Evolutionary conservation across 352 stramenopile genomes (phyloP).

Genomic region (Phytophthora quininea): DNA sequence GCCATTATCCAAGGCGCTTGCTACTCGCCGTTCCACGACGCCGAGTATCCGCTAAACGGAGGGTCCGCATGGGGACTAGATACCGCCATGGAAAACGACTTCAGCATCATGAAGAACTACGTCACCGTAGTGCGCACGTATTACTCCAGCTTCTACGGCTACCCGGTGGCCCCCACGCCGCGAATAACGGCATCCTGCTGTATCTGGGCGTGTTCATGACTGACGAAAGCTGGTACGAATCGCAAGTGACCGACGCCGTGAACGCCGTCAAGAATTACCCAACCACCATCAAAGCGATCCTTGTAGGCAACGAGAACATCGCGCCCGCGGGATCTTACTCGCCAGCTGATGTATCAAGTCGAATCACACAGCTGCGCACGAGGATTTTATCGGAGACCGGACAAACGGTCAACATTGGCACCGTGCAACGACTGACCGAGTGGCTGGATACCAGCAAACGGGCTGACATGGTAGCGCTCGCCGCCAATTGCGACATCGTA

Average conservation of each 20-base stretch:
- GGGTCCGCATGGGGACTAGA: constrained; percentile 39
- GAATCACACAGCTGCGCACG: constrained; percentile 38
- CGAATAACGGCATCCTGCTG: constrained; percentile 54
- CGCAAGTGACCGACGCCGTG: constrained; percentile 55
- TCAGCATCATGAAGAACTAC: constrained; percentile 71
- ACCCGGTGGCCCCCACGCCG: constrained; percentile 47
- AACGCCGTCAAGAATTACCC: constrained; percentile 55
- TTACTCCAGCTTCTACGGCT: constrained; percentile 75
- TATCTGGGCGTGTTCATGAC: constrained; percentile 85
- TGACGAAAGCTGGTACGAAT: constrained; percentile 59
- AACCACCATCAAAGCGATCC: constrained; percentile 56
- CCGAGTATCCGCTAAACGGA: constrained; percentile 64
- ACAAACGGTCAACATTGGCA: constrained; percentile 60
- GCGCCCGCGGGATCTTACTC: constrained; percentile 47
- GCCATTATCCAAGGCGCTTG: constrained; percentile 51
- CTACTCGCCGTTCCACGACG: constrained; percentile 83
- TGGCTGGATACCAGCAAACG: constrained; percentile 46
- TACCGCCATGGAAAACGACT: constrained; percentile 67
- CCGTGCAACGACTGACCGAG: constrained; percentile 71
- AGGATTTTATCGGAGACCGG: constrained; percentile 39
- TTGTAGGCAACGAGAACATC: constrained; percentile 85
- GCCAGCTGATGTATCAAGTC: constrained; percentile 38
- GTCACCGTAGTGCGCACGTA: constrained; percentile 72
- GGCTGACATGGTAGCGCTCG: constrained; percentile 51
- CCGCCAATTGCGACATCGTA: constrained; percentile 65